Evolutionary conservation across 2,329 filamentous ascomycete species (phyloP), one percentile per base, ranked within the genome.

Genomic region (Ambrosiella beaveri): DNA sequence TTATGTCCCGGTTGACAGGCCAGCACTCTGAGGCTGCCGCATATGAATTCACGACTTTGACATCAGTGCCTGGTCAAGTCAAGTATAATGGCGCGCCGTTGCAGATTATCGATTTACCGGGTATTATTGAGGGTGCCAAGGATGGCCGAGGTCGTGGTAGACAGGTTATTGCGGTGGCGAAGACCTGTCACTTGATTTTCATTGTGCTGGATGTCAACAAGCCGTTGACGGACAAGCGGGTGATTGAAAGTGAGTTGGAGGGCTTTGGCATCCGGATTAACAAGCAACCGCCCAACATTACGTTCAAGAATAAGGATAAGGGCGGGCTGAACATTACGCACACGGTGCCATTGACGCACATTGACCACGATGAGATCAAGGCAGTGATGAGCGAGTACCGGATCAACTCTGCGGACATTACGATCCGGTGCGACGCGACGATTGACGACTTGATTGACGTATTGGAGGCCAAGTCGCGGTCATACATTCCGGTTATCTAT

Each of bases 241-340:
- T 98, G 62, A 98, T 98, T 67, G 93, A 98, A 73, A 78, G 81
- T 56, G 93, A 98, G 74, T 73, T 98, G 68, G 93, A 98, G 70
- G 93, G 93, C 7, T 98, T 98, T 66, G 93, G 93, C 39, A 96
- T 98, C 68, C 81, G 93, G 59, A 91, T 97, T 75, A 98, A 98
- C 77, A 98, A 97, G 75, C 74, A 82, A 65, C 93, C 93, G 35
- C 93, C 93, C 45, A 98, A 98, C 70, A 98, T 98, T 66, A 87
- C 93, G n/a, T 95, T 96, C 77, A 94, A 85, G 74, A 98, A 98
- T 78, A 98, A 98, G 77, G 93, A 98, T 72, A 97, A 97, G 74
- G 93, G 93, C 64, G 93, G 93, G 40, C 82, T 98, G 67, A 90
- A 87, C 67, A 93, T 98, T 67, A 95, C 90, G n/a, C 93, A 82